phyloP scores from a whole-genome alignment of 1,139 yeast species.

The Magnusiomyces paraingens region DNA sequence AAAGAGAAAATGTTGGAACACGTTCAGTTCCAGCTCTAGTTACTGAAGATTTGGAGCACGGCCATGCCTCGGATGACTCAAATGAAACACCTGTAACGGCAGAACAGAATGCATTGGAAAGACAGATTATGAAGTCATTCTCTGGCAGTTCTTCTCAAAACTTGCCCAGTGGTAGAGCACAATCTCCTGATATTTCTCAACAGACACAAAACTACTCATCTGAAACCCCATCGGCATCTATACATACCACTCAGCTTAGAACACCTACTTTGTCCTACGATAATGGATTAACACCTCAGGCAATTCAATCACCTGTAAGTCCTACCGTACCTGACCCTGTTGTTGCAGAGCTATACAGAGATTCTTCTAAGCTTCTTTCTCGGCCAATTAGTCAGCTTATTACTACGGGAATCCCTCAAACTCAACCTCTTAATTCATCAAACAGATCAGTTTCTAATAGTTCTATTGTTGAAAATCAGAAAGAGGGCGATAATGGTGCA shows the following conservation, averaged over 20 bases:
- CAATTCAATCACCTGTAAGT: not conserved
- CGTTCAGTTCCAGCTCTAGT: too few relatives aligned
- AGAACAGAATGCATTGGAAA: constrained; percentile 5
- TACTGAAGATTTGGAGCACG: too few relatives aligned
- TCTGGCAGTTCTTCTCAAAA: too few relatives aligned
- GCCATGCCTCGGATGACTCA: not conserved
- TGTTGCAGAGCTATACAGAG: constrained; percentile 31
- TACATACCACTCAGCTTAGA: too few relatives aligned
- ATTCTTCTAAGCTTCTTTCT: constrained; percentile 26
- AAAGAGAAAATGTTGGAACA: not conserved
- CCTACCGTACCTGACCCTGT: constrained; percentile 21
- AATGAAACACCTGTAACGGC: not conserved
- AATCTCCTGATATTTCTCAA: too few relatives aligned
- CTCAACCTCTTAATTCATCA: constrained; percentile 2
- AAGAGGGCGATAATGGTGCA: not conserved
- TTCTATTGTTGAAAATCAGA: constrained; percentile 18
- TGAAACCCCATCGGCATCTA: too few relatives aligned
- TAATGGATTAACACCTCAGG: too few relatives aligned
- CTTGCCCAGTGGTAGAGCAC: too few relatives aligned
- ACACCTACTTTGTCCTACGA: too few relatives aligned
- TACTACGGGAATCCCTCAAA: constrained; percentile 1
- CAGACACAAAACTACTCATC: too few relatives aligned
- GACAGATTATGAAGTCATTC: not conserved
- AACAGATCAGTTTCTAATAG: constrained; percentile 16
- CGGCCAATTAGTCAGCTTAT: constrained; percentile 28